These are phyloP conservation scores for Malus domestica DNA, from an alignment of 306 rosid genomes.

Conservation along the genomic window ASM211411v1 NC_041793.1:30803001-30803500, in stretches of 20 bases:
- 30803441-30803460: slow-evolving; percentile 13
- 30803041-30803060: slow-evolving; percentile 1
- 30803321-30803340: no score
- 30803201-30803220: background rate
- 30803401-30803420: background rate
- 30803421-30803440: background rate
- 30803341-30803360: background rate
- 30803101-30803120: background rate
- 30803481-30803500: slow-evolving; percentile 5
- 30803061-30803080: background rate
- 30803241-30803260: background rate
- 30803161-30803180: background rate
- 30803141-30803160: background rate
- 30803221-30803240: background rate
- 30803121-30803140: background rate
- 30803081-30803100: background rate
- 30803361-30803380: background rate
- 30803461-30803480: background rate
- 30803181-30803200: background rate
- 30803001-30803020: slow-evolving; percentile 7
- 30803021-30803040: slow-evolving; percentile 11
- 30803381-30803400: background rate
- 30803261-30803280: background rate
- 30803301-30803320: background rate
- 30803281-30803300: background rate